These are phyloP conservation scores for Inga leiocalycina DNA, from an alignment of 306 rosid genomes.

Conservation along the genomic window DNA sequence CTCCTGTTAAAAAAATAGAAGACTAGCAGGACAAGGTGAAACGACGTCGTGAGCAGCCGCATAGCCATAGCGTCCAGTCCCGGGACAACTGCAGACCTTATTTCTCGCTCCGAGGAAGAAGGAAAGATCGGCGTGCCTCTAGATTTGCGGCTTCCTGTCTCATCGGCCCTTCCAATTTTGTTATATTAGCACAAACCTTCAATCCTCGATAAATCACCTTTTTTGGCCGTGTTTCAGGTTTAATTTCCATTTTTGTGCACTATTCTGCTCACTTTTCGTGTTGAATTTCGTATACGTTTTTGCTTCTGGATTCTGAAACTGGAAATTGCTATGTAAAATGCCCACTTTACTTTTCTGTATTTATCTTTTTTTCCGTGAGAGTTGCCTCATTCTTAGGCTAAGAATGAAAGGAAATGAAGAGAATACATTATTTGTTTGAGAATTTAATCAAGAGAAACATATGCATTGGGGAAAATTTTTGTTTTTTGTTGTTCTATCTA, in stretches of 20 bases:
- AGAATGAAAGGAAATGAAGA: not conserved
- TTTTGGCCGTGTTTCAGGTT: slow-evolving; percentile 41
- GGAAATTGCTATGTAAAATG: not conserved
- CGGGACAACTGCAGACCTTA: slow-evolving; percentile 10
- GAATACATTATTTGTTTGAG: not conserved
- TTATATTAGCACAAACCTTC: slow-evolving; percentile 12
- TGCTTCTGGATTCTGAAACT: slow-evolving; percentile 11
- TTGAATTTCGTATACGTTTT: slow-evolving; percentile 20
- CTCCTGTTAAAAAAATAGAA: no score
- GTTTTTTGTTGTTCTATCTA: not conserved
- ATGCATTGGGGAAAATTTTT: not conserved
- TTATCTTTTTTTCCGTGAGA: not conserved
- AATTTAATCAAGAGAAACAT: not conserved
- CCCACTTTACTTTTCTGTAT: slow-evolving; percentile 6
- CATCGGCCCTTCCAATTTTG: not conserved
- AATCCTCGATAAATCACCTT: slow-evolving; percentile 24
- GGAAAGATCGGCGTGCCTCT: slow-evolving; percentile 26
- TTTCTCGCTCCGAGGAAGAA: slow-evolving; percentile 34
- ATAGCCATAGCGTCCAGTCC: not conserved
- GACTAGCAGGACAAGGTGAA: not conserved
- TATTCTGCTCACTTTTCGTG: not conserved
- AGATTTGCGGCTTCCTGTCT: not conserved
- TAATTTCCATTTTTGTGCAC: not conserved
- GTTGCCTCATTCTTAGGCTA: slow-evolving; percentile 3
- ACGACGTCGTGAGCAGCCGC: slow-evolving; percentile 28